Evolutionary conservation across 2,329 filamentous ascomycete species (phyloP).

Genomic region (Stagonosporopsis rhizophila): DNA sequence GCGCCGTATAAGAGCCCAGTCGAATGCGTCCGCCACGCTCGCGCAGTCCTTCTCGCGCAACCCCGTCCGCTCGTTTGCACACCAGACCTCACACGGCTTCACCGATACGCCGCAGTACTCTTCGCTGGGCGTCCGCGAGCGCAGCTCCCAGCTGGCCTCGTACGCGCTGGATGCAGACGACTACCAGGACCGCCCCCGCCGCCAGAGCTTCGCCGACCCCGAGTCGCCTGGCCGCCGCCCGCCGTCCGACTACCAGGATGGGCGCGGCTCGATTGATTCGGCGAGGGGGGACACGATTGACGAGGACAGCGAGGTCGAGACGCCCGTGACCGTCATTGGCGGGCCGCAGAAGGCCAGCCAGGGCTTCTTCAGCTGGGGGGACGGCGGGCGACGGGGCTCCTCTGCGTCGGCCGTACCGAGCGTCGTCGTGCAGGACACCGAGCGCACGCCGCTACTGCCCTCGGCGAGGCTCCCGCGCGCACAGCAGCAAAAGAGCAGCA

Average conservation of each 20-base stretch:
- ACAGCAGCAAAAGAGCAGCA: slow-evolving; percentile 23
- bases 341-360: slow-evolving; percentile 20
- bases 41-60: slow-evolving; percentile 55
- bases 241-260: slow-evolving; percentile 31
- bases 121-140: slow-evolving; percentile 77
- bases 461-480: slow-evolving; percentile 38
- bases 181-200: slow-evolving; percentile 37
- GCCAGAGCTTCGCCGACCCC: slow-evolving; percentile 37
- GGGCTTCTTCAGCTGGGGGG: slow-evolving; percentile 35
- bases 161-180: slow-evolving; percentile 67
- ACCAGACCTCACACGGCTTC: slow-evolving; percentile 67
- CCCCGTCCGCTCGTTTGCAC: slow-evolving; percentile 75
- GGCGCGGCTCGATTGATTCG: slow-evolving; percentile 41
- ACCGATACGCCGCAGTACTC: slow-evolving; percentile 76
- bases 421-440: slow-evolving; percentile 41
- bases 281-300: slow-evolving; percentile 60
- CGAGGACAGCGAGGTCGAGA: slow-evolving; percentile 67
- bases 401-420: slow-evolving; percentile 22
- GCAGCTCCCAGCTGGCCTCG: slow-evolving; percentile 85
- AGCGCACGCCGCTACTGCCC: slow-evolving; percentile 50
- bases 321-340: slow-evolving; percentile 52
- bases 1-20: slow-evolving; percentile 37
- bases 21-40: slow-evolving; percentile 31
- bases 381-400: slow-evolving; percentile 3
- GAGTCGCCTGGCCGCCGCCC: slow-evolving; percentile 23